Evolutionary conservation across 768 basidiomycete species (phyloP), one percentile per base, ranked within the genome.

Genomic region (Tricholomella constricta): DNA sequence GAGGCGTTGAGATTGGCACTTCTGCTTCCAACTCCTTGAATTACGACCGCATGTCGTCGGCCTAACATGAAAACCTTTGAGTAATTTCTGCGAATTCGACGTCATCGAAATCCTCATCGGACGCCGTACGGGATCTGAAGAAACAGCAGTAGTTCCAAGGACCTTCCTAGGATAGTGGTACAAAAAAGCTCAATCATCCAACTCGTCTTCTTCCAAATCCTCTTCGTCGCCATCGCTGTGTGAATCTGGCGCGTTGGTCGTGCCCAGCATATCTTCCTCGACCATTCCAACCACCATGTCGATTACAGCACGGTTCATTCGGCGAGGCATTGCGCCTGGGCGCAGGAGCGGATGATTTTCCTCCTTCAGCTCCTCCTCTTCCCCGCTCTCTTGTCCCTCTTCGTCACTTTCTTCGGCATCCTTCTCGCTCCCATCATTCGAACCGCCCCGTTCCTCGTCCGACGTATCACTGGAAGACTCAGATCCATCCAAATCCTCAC

Each of bases 231-330:
- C 61, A 12, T 59, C 60, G 11, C 54, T 73, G 32, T 56, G 57
- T 32, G 40, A 46, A 23, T 67, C 67, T 26, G 64, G 64, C 42
- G 64, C 62, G 8, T 51, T 60, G 3, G 65, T 66, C 12, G 31
- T 22, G 6, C 74, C 77, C 19, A 76, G 58, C 50, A 86, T 58
- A 49, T 84, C 84, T 1, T 72, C 74, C 58, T 79, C 76, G 5
- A 88, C 75, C 72, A 88, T 82, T 9, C 78, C 82, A 10, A 84
- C 80, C 3, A 80, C 85, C 72, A 81, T 78, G n/a, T 87, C 76
- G 40, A 89, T 72, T 2, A 81, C 81, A 2, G 83, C 82, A 45
- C 77, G 79, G n/a, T 82, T 83, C 81, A 89, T 84, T 41, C 74
- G 50, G 38, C 53, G 72, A 4, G 85, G 86, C 77, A 89, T 78